phyloP scores from a whole-genome alignment of 257 asterid species.

The Schizonepeta tenuifolia region DNA sequence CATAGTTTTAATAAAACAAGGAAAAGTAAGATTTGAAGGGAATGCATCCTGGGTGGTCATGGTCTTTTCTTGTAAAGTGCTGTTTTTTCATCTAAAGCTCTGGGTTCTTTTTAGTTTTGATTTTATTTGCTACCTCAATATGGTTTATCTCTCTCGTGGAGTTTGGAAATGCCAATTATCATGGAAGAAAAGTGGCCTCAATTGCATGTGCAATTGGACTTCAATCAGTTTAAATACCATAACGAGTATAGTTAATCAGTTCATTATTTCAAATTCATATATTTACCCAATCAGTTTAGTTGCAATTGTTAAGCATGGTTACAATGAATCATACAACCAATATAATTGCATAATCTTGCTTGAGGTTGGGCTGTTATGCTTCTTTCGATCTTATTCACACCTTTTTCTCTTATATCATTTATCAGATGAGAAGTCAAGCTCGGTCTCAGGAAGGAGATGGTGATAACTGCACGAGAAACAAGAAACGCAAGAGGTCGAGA shows the following conservation, averaged over 20 bases:
- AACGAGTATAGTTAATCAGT: not conserved
- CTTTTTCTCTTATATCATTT: conserved; percentile 9
- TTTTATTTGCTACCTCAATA: not conserved
- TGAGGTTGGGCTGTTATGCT: not conserved
- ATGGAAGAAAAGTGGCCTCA: not conserved
- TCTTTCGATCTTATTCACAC: not conserved
- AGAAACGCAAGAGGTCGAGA: conserved; percentile 50
- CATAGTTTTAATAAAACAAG: not conserved
- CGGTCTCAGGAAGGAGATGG: conserved; percentile 39
- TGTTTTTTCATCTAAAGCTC: not conserved
- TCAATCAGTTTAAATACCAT: not conserved
- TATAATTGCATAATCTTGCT: conserved; percentile 2
- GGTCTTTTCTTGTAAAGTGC: not conserved
- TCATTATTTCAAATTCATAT: not conserved
- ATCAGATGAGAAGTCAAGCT: conserved; percentile 30
- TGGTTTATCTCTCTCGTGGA: conserved; percentile 9
- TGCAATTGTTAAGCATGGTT: not conserved
- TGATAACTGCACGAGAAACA: conserved; percentile 28
- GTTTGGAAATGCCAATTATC: not conserved
- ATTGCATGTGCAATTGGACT: not conserved
- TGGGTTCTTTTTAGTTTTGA: not conserved
- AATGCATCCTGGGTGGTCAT: not conserved
- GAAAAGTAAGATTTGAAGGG: conserved; percentile 4
- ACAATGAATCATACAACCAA: no score
- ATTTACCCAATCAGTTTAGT: not conserved